phyloP scores from a whole-genome alignment of 345 rosid species.

The Triadica sebifera region DNA sequence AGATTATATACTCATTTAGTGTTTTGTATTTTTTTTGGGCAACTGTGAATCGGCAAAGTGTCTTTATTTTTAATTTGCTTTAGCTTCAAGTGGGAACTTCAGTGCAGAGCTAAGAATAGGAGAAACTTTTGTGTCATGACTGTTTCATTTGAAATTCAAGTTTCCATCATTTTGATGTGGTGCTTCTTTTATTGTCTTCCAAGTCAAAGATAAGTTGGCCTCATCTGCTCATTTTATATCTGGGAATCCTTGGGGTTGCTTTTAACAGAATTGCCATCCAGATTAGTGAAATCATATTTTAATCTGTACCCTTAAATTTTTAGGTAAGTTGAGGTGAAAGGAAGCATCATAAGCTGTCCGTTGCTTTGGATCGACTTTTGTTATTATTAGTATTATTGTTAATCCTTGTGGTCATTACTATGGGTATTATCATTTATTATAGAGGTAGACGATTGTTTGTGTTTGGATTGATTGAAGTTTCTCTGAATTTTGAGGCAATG shows the following conservation, averaged over 20 bases:
- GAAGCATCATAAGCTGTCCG: background rate
- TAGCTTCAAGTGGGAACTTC: background rate
- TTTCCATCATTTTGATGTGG: too few relatives aligned
- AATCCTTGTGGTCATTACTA: background rate
- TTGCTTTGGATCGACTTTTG: conserved; percentile 3
- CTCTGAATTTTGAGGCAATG: background rate
- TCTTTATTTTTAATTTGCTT: background rate
- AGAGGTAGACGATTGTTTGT: background rate
- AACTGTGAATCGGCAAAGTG: too few relatives aligned
- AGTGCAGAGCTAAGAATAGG: background rate
- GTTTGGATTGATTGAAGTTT: background rate
- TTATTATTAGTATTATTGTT: background rate
- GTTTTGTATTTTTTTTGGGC: too few relatives aligned
- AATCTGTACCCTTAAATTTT: background rate
- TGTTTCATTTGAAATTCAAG: background rate
- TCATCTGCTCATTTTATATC: background rate
- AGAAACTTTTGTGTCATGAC: background rate
- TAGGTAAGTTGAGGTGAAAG: background rate
- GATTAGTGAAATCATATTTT: background rate
- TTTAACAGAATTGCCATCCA: background rate
- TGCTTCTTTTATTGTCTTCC: background rate
- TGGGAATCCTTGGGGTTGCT: background rate
- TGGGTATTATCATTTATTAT: background rate
- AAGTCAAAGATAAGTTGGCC: background rate
- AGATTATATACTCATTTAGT: too few relatives aligned